Percentiles rank a stretch among this genome's conserved stretches.
Evolutionary conservation across 2,329 filamentous ascomycete genomes (phyloP).

Genomic region (Rasamsonia emersonii): DNA sequence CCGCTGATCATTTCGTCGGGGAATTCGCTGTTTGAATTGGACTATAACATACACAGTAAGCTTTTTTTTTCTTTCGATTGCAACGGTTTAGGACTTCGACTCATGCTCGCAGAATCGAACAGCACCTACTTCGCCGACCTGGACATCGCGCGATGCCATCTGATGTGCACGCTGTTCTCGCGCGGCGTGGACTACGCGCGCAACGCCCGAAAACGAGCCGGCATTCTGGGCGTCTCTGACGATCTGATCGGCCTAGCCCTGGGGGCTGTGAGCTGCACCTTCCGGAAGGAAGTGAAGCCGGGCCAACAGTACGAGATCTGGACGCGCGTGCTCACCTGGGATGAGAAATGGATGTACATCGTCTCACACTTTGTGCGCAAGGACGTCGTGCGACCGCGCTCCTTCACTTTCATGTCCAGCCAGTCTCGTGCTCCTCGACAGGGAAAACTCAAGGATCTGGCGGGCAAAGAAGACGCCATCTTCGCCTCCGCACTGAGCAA

Average conservation of each 20-base stretch:
- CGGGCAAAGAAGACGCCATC: slow-evolving; percentile 11
- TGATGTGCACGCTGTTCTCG: slow-evolving; percentile 27
- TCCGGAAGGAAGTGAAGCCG: slow-evolving; percentile 16
- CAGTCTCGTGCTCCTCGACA: slow-evolving; percentile 5
- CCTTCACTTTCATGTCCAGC: slow-evolving; percentile 8
- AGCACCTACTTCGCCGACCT: slow-evolving; percentile 49
- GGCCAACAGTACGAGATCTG: slow-evolving; percentile 18
- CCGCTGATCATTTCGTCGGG: slow-evolving; percentile 10
- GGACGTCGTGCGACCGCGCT: slow-evolving; percentile 7
- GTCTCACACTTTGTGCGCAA: slow-evolving; percentile 20
- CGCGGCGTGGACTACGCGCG: slow-evolving; percentile 10
- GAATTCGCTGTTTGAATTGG: slow-evolving; percentile 9
- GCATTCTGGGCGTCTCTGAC: slow-evolving; percentile 8
- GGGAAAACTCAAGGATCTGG: slow-evolving; percentile 9
- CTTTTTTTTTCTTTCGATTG: background rate
- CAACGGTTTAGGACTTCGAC: background rate
- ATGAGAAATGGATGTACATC: slow-evolving; percentile 24
- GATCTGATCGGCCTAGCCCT: slow-evolving; percentile 12
- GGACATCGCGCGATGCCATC: slow-evolving; percentile 43
- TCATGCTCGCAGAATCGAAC: slow-evolving; percentile 40
- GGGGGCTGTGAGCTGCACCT: slow-evolving; percentile 14
- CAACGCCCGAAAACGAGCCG: slow-evolving; percentile 7
- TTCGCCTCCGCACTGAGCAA: slow-evolving; percentile 11
- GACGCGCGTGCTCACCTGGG: slow-evolving; percentile 20
- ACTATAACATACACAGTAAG: slow-evolving; percentile 13